These are phyloP conservation scores for Blastobotrys chiropterorum DNA, from an alignment of 805 yeast genomes.

Conservation along the genomic window DNA sequence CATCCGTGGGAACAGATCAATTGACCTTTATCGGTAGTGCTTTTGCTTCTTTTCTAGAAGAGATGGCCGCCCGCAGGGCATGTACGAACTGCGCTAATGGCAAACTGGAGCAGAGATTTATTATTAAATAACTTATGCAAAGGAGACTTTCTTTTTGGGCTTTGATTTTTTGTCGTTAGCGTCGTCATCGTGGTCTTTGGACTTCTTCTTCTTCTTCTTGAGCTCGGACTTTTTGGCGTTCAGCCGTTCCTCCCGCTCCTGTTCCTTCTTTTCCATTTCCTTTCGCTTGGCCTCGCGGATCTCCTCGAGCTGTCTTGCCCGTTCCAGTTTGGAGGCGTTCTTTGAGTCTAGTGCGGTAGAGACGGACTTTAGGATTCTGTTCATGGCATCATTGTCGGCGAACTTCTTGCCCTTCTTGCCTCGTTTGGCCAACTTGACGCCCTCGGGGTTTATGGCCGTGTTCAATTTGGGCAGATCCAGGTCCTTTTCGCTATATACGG, in stretches of 20 bases:
- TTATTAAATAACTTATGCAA: conserved; percentile 7
- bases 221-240: conserved; percentile 76
- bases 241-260: conserved; percentile 56
- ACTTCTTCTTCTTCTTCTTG: conserved; percentile 45
- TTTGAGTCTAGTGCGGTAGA: conserved; percentile 74
- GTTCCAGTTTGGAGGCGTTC: conserved; percentile 84
- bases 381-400: conserved; percentile 48
- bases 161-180: conserved; percentile 2
- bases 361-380: conserved; percentile 69
- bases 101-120: background rate
- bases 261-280: conserved; percentile 83
- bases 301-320: conserved; percentile 82
- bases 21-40: no score
- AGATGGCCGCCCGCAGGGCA: background rate
- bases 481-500: conserved; percentile 64
- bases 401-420: conserved; percentile 75
- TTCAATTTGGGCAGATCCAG: conserved; percentile 74
- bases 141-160: conserved; percentile 16
- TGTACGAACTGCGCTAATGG: no score
- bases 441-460: conserved; percentile 74
- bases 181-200: conserved; percentile 7
- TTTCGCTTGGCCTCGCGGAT: conserved; percentile 78
- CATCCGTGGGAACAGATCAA: no score
- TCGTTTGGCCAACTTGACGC: conserved; percentile 54
- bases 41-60: background rate